Conservation (phyloP, 2,329 filamentous ascomycete species). For the Talaromyces sp. region DNA sequence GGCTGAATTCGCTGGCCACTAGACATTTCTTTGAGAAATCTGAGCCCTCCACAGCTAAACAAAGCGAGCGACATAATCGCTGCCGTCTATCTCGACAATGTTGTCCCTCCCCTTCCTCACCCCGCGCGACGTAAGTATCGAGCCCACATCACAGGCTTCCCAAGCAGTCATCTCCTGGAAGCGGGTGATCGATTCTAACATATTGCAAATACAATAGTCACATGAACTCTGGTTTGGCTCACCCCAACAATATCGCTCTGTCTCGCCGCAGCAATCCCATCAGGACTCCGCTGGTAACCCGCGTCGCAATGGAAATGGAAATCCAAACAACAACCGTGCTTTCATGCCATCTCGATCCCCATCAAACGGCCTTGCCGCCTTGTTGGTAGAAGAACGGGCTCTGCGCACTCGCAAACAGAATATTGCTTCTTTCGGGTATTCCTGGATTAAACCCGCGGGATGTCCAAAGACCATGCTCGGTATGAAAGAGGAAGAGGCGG, state of each 20-base stretch:
- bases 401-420: slow-evolving; percentile 77
- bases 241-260: slow-evolving; percentile 53
- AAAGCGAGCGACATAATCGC: background rate
- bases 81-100: slow-evolving; percentile 37
- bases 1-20: no score
- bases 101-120: slow-evolving; percentile 69
- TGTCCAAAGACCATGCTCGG: slow-evolving; percentile 88
- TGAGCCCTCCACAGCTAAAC: background rate
- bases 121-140: slow-evolving; percentile 66
- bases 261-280: slow-evolving; percentile 31
- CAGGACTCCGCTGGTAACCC: slow-evolving; percentile 29
- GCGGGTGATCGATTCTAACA: slow-evolving; percentile 20
- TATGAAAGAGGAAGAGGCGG: slow-evolving; percentile 83
- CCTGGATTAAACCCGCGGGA: slow-evolving; percentile 89
- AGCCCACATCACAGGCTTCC: background rate
- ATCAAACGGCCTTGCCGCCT: slow-evolving; percentile 66
- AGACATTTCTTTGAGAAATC: no score
- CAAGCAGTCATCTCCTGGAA: background rate
- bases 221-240: slow-evolving; percentile 75
- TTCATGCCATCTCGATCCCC: slow-evolving; percentile 53
- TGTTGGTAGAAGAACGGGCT: slow-evolving; percentile 75
- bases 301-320: slow-evolving; percentile 31
- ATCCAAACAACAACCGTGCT: slow-evolving; percentile 23
- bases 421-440: slow-evolving; percentile 82
- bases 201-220: slow-evolving; percentile 53